Evolutionary conservation across 441 rosid species (phyloP), one percentile per base, ranked within the genome.

Genomic region (Viola pubescens): DNA sequence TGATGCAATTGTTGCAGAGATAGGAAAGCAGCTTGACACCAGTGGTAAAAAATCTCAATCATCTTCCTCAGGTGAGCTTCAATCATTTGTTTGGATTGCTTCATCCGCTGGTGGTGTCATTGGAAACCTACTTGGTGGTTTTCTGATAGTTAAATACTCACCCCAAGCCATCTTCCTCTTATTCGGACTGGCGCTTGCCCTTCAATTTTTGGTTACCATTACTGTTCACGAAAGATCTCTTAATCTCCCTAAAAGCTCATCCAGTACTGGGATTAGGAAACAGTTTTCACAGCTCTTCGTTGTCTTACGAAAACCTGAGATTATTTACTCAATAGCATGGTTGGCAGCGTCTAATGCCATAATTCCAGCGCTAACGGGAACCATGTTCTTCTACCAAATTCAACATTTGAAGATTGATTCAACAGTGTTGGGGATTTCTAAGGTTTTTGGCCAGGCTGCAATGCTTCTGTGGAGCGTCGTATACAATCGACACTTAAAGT

Each of bases 361-460:
- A 44, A 79, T 85, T 67, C 98, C 97, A 16, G 78, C 74, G 11
- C 69, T 89, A 4, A 79, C 94, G 6, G 97, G 97, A 59, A 91
- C 95, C 45, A 83, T 89, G 94, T 91, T 89, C 79, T 91, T 83
- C 73, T 89, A 89, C 81, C 94, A 89, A 73, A 87, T 94, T 9
- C 78, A 85, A 62, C 14, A 76, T 66, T 59, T 87, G 58, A 75
- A 82, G 44, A 81, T 87, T 4, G 75, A 76, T 14, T 79, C 91
- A n/a, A 77, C 91, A 0, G 69, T 82, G 9, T 9, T 87, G 58
- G 98, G 98, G 39, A 71, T 89, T 67, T 87, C 97, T 0, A 87
- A 89, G 72, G 95, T 91, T 37, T 73, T 85, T 67, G 98, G 94
- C 13, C 98, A 91, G 64, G 85, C 76, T 0, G 76, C 84, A 49